These are phyloP conservation scores for Aspergillus cejpii DNA, from an alignment of 2,329 filamentous ascomycete genomes.

Conservation along the genomic window DNA sequence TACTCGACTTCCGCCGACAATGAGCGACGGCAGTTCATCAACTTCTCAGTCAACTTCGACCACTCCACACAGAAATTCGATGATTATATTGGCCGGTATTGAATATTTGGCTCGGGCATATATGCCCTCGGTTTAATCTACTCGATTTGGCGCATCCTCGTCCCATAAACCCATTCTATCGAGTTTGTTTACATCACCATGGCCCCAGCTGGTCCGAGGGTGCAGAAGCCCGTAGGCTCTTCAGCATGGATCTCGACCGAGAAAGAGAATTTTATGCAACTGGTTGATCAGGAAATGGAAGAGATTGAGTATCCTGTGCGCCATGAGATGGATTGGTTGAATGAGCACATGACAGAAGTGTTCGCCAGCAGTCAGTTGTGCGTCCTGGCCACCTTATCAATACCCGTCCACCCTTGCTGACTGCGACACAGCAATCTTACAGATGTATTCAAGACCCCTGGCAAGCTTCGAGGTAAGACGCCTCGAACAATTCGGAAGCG, in stretches of 20 bases:
- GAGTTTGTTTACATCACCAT: slow-evolving; percentile 38
- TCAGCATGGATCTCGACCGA: slow-evolving; percentile 80
- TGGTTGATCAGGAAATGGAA: slow-evolving; percentile 75
- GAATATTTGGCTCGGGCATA: slow-evolving; percentile 3
- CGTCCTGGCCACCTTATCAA: slow-evolving; percentile 33
- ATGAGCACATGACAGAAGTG: slow-evolving; percentile 95
- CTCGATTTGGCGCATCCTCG: not conserved
- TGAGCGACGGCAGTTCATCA: slow-evolving; percentile 11
- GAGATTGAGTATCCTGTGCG: slow-evolving; percentile 88
- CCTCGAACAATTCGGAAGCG: slow-evolving; percentile 43
- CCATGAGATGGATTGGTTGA: slow-evolving; percentile 96
- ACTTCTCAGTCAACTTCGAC: slow-evolving; percentile 6
- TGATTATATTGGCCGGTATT: slow-evolving; percentile 6
- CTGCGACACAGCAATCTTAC: slow-evolving; percentile 65
- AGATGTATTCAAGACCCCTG: slow-evolving; percentile 77
- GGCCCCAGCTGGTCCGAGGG: slow-evolving; percentile 34
- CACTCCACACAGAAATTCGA: slow-evolving; percentile 9
- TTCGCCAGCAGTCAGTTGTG: slow-evolving; percentile 84
- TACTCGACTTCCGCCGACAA: slow-evolving; percentile 12
- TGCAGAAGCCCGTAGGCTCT: slow-evolving; percentile 62
- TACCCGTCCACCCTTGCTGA: slow-evolving; percentile 25
- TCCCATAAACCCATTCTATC: slow-evolving; percentile 1
- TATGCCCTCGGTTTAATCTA: slow-evolving; percentile 1
- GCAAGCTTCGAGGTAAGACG: slow-evolving; percentile 45
- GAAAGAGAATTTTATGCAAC: slow-evolving; percentile 66